Evolutionary conservation across 257 asterid genomes (phyloP).

Genomic region (Solanum corneliomulleri): DNA sequence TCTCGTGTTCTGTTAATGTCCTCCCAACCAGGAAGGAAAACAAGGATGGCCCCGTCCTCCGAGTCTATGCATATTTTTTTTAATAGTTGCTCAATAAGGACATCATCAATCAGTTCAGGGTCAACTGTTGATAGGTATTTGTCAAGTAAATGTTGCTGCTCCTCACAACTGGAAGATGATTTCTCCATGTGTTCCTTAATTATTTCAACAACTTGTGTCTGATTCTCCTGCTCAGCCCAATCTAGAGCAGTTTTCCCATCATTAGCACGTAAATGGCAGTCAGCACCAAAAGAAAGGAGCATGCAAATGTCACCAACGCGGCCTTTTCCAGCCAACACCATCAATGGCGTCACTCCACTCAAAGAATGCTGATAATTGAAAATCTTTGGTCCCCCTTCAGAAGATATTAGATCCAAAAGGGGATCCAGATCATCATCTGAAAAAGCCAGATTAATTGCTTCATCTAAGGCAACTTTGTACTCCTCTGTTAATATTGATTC

Average conservation of each 20-base stretch:
- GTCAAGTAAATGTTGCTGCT: constrained; percentile 53
- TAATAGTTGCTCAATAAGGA: constrained; percentile 73
- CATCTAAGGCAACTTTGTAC: constrained; percentile 55
- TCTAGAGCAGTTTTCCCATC: constrained; percentile 62
- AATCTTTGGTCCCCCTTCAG: constrained; percentile 37
- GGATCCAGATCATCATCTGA: constrained; percentile 57
- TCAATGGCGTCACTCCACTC: constrained; percentile 72
- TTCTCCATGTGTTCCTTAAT: constrained; percentile 52
- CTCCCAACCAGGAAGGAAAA: constrained; percentile 97
- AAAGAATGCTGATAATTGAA: constrained; percentile 65
- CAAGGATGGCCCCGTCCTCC: constrained; percentile 69
- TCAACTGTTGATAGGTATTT: constrained; percentile 54
- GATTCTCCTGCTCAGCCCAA: constrained; percentile 52
- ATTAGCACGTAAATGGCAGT: constrained; percentile 39
- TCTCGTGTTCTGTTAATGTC: constrained; percentile 64
- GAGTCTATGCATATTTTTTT: constrained; percentile 61
- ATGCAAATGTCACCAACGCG: constrained; percentile 64
- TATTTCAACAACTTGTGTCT: constrained; percentile 53
- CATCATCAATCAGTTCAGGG: constrained; percentile 61
- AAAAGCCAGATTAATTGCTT: constrained; percentile 64
- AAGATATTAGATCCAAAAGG: constrained; percentile 60
- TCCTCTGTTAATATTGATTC: constrained; percentile 44
- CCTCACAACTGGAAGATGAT: constrained; percentile 22
- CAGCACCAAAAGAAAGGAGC: constrained; percentile 79
- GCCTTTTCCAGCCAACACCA: constrained; percentile 83